These are phyloP conservation scores for Candida tibetensis DNA, from an alignment of 805 yeast genomes.

Conservation along the genomic window DNA sequence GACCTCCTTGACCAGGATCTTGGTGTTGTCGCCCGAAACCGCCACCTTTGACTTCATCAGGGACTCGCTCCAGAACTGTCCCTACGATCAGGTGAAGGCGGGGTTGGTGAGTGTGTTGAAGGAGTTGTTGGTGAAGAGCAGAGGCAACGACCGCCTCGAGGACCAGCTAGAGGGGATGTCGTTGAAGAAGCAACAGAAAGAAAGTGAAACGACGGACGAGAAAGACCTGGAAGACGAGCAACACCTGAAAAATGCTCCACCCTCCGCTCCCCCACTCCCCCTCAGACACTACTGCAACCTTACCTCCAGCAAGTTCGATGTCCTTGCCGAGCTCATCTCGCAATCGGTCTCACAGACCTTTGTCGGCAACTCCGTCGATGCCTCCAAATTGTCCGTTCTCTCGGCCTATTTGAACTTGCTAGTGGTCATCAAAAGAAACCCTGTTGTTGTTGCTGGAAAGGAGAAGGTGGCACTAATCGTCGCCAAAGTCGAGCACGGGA, in stretches of 20 bases:
- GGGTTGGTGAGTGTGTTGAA: slow-evolving; percentile 66
- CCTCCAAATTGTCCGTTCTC: slow-evolving; percentile 39
- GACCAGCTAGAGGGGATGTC: background rate
- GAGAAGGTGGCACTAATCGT: slow-evolving; percentile 15
- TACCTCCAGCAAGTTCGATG: slow-evolving; percentile 38
- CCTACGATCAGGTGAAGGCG: slow-evolving; percentile 58
- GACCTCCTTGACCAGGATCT: slow-evolving; percentile 61
- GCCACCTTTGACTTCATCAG: slow-evolving; percentile 56
- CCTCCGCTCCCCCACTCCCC: slow-evolving; percentile 18
- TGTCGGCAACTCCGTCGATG: slow-evolving; percentile 18
- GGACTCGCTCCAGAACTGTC: slow-evolving; percentile 66
- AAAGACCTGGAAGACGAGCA: slow-evolving; percentile 9
- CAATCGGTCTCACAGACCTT: slow-evolving; percentile 37
- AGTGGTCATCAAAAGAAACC: slow-evolving; percentile 27
- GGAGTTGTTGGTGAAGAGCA: slow-evolving; percentile 50
- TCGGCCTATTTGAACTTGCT: slow-evolving; percentile 58
- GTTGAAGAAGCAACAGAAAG: slow-evolving; percentile 10
- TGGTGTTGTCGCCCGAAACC: slow-evolving; percentile 57
- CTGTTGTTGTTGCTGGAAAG: slow-evolving; percentile 14
- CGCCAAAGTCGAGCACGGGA: slow-evolving; percentile 12
- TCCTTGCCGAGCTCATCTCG: slow-evolving; percentile 43
- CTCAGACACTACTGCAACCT: slow-evolving; percentile 37
- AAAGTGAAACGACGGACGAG: background rate
- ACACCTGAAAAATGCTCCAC: slow-evolving; percentile 1
- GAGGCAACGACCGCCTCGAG: slow-evolving; percentile 5